Evolutionary conservation across 139 green algal genomes (phyloP).

Genomic region (Auxenochlorella pyrenoidosa): DNA sequence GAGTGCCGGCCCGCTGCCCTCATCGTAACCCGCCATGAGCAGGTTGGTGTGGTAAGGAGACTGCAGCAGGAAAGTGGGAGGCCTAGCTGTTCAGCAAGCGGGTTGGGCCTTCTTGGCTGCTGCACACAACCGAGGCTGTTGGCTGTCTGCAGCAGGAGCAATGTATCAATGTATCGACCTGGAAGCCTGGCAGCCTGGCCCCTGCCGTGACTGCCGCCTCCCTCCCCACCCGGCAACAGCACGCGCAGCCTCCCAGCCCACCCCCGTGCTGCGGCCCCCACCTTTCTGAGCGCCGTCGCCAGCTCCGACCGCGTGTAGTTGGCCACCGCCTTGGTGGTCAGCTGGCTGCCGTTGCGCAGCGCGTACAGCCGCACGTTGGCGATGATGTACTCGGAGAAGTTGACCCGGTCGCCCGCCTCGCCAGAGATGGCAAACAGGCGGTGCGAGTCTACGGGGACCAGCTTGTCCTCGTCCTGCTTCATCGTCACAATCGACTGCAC

Average conservation of each 20-base stretch:
- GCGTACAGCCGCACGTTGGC: conserved; percentile 94
- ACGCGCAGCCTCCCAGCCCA: not conserved
- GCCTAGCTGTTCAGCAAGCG: not conserved
- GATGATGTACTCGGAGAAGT: conserved; percentile 90
- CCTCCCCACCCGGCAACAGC: not conserved
- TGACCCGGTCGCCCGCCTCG: conserved; percentile 90
- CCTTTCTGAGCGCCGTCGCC: conserved; percentile 90
- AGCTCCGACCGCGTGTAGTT: conserved; percentile 94
- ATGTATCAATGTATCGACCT: not conserved
- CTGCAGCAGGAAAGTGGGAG: conserved; percentile 53
- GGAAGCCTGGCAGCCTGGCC: not conserved
- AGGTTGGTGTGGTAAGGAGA: conserved; percentile 95
- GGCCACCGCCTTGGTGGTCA: conserved; percentile 92
- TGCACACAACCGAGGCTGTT: not conserved
- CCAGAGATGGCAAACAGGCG: conserved; percentile 93
- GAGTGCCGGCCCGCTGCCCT: conserved; percentile 80
- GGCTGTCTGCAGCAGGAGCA: not conserved
- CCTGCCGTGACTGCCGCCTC: not conserved
- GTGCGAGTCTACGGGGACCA: conserved; percentile 80
- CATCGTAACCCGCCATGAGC: conserved; percentile 94
- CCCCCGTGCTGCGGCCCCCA: not conserved
- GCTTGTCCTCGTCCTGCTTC: conserved; percentile 95
- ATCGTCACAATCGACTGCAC: conserved; percentile 95
- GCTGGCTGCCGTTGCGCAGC: conserved; percentile 79
- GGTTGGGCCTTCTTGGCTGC: not conserved